Conservation (phyloP, 257 asterid species). For the Coffea canephora region DNA sequence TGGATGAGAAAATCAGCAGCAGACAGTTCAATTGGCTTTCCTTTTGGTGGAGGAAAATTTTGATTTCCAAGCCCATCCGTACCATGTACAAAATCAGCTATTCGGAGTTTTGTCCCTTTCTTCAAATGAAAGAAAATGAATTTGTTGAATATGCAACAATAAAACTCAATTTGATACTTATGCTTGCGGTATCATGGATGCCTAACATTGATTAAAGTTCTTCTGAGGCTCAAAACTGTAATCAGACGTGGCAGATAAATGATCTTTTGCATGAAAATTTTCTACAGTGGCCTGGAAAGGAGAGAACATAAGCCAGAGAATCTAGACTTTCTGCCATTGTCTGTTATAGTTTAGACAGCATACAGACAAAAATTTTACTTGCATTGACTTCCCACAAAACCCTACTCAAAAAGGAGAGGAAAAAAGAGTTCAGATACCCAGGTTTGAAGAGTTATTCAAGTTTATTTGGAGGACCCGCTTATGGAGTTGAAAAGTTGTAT, state of each 20-base stretch:
- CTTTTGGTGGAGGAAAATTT: conserved; percentile 89
- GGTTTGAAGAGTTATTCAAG: not conserved
- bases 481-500: not conserved
- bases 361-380: not conserved
- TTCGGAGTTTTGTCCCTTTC: conserved; percentile 93
- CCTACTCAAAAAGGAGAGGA: not conserved
- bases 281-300: not conserved
- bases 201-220: no score
- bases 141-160: not conserved
- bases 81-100: conserved; percentile 96
- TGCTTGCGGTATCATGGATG: not conserved
- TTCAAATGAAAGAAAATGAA: conserved; percentile 32
- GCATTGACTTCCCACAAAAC: not conserved
- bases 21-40: conserved; percentile 69
- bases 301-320: not conserved
- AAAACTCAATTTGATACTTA: not conserved
- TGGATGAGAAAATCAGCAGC: conserved; percentile 72
- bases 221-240: not conserved
- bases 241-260: not conserved
- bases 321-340: not conserved
- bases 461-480: not conserved
- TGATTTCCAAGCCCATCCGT: conserved; percentile 98
- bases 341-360: not conserved
- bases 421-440: not conserved
- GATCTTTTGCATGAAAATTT: not conserved